phyloP scores from a whole-genome alignment of 2,329 filamentous ascomycete genomes.

The Atkinsonella texensis region DNA sequence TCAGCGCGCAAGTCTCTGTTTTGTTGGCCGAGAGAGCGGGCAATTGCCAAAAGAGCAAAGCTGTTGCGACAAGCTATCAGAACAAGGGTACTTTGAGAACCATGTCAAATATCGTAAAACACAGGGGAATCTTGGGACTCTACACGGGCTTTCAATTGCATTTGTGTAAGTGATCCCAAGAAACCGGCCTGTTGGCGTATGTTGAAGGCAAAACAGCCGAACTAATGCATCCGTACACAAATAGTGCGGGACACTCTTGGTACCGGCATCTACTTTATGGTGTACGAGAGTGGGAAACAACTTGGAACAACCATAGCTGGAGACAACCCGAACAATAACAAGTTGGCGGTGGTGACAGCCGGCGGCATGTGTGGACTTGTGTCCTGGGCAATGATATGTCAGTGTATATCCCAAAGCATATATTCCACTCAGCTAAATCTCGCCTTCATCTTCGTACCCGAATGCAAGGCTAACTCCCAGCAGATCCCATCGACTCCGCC shows the following conservation, averaged over 20 bases:
- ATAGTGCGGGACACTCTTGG: conserved; percentile 71
- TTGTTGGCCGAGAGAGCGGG: conserved; percentile 45
- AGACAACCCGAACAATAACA: conserved; percentile 62
- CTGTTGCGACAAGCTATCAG: conserved; percentile 56
- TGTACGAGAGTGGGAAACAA: conserved; percentile 79
- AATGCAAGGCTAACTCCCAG: no score
- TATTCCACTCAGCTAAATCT: no score
- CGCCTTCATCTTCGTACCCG: no score
- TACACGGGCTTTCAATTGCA: conserved; percentile 75
- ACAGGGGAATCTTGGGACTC: conserved; percentile 59
- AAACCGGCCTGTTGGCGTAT: no score
- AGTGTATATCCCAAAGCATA: conserved; percentile 17
- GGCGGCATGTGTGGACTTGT: conserved; percentile 74
- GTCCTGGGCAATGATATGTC: conserved; percentile 68
- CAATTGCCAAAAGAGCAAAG: conserved; percentile 35
- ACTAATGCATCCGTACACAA: background rate
- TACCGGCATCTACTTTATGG: conserved; percentile 78
- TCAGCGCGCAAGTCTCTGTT: conserved; percentile 76
- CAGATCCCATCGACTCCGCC: conserved; percentile 64
- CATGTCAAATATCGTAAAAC: conserved; percentile 63
- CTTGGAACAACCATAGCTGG: conserved; percentile 62
- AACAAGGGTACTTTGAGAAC: conserved; percentile 69
- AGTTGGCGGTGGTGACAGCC: conserved; percentile 64
- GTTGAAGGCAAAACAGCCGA: background rate
- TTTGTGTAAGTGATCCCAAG: conserved; percentile 45